Evolutionary conservation across 2,329 filamentous ascomycete species (phyloP).

Genomic region (Lachnellula cervina): DNA sequence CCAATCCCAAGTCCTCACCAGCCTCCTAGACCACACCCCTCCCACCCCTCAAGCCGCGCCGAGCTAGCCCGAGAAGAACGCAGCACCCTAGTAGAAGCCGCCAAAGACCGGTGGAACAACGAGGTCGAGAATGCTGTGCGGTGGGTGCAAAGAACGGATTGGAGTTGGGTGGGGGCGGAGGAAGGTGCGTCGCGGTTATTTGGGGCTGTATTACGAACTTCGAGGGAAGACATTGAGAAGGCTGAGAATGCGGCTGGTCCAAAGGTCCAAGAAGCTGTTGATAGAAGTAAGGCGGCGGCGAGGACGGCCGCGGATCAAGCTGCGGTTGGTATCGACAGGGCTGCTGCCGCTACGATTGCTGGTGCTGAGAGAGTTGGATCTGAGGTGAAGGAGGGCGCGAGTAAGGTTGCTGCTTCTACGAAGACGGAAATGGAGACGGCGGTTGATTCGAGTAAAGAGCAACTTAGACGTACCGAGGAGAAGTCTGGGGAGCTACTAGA

Average conservation of each 20-base stretch:
- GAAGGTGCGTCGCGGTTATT: constrained; percentile 39
- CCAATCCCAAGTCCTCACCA: constrained; percentile 50
- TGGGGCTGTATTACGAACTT: constrained; percentile 28
- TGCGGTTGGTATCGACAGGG: constrained; percentile 20
- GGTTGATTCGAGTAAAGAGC: constrained; percentile 18
- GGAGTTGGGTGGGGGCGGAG: constrained; percentile 58
- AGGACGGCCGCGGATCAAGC: constrained; percentile 21
- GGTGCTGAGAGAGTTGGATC: constrained; percentile 20
- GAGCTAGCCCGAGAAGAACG: constrained; percentile 48
- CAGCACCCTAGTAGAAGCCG: constrained; percentile 55
- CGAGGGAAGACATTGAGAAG: constrained; percentile 26
- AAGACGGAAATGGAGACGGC: constrained; percentile 5
- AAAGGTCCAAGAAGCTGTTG: constrained; percentile 33
- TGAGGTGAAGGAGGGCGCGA: constrained; percentile 12
- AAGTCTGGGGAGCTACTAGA: constrained; percentile 26
- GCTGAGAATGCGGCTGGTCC: constrained; percentile 31
- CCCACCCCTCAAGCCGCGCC: constrained; percentile 43
- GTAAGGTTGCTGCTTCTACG: constrained; percentile 17
- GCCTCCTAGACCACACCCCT: constrained; percentile 46
- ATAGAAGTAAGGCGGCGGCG: constrained; percentile 36
- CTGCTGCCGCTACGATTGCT: constrained; percentile 20
- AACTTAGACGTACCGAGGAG: constrained; percentile 18
- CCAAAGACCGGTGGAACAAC: constrained; percentile 74
- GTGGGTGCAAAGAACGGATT: constrained; percentile 63
- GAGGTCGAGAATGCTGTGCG: constrained; percentile 64